These are phyloP conservation scores for Neostapfia colusana DNA, from an alignment of 176 grass and related monocot genomes.

Conservation along the genomic window DNA sequence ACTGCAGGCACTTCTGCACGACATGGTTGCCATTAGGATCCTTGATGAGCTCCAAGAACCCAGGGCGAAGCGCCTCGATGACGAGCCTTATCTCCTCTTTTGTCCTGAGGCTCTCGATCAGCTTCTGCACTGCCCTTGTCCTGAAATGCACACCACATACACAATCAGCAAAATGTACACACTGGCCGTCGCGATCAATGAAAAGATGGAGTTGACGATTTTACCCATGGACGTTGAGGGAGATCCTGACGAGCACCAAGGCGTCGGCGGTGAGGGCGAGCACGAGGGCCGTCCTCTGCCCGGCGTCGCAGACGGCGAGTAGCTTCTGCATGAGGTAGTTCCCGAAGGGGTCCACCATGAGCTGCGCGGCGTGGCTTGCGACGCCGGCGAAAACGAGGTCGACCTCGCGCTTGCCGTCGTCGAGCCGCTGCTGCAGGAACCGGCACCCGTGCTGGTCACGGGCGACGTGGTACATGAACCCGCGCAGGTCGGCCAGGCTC, in stretches of 20 bases:
- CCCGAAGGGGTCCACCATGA: constrained; percentile 75
- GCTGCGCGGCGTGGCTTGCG: constrained; percentile 59
- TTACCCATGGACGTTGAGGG: constrained; percentile 80
- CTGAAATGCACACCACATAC: constrained; percentile 33
- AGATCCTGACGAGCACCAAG: constrained; percentile 57
- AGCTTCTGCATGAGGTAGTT: constrained; percentile 99
- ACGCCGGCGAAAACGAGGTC: constrained; percentile 66
- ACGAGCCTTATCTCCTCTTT: constrained; percentile 63
- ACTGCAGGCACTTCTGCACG: constrained; percentile 68
- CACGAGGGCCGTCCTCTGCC: constrained; percentile 64
- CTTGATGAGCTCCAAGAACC: constrained; percentile 76
- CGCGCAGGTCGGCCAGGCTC: constrained; percentile 49
- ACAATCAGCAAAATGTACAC: neutral
- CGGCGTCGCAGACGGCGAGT: constrained; percentile 58
- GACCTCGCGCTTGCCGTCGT: constrained; percentile 61
- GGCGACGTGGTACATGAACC: constrained; percentile 60
- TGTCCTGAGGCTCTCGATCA: constrained; percentile 67
- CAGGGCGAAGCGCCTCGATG: constrained; percentile 45
- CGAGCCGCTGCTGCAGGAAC: constrained; percentile 73
- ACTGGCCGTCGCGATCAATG: neutral
- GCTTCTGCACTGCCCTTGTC: constrained; percentile 78
- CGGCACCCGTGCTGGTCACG: constrained; percentile 83
- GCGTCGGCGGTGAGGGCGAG: constrained; percentile 47
- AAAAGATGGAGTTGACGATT: neutral
- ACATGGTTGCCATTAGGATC: constrained; percentile 89